Evolutionary conservation across 176 grass and related monocot genomes (phyloP), one percentile per base, ranked within the genome.

Genomic region (Zoysia japonica): DNA sequence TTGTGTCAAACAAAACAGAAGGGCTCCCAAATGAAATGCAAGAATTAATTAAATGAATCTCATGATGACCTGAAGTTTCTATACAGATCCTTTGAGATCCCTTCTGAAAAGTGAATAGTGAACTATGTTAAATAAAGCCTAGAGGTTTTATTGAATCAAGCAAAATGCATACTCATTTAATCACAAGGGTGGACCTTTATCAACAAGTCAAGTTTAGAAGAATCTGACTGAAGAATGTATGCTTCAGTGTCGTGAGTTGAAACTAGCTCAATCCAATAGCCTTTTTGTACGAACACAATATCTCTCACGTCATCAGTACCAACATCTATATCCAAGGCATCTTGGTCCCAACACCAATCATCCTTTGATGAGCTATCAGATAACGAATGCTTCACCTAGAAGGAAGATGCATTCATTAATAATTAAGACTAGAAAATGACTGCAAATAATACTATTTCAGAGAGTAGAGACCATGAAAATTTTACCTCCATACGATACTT

Each of bases 301-400:
- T 91, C 92, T 16, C 53, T 82, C 84, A 93, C 80, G 80, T 99
- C 96, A 87, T 95, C 78, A 73, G 82, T 78, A 12, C 92, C 88
- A 16, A 99, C 86, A 85, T 93, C 74, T 80, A 99, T 13, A 83
- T 99, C 81, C 51, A 99, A 75, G 68, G 45, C 57, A 80, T 84
- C 91, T 68, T 86, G 71, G 44, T 91, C 90, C 96, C 96, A 99
- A 80, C 92, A 99, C 96, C 90, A 99, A 82, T 89, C 82, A 89
- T 95, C 90, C 50, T 93, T 73, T 56, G 74, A 47, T 46, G 81
- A 65, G 20, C 43, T 63, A 43, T 72, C 70, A 5, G 81, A 79
- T 71, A 70, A 75, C 74, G 84, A 61, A 75, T 93, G 88, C 51
- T 87, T 89, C 47, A 91, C 85, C 96, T 99, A 48, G 49, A 86